Base-by-base conservation (phyloP, 164 flowering plant genomes). In the Vitis riparia region DNA sequence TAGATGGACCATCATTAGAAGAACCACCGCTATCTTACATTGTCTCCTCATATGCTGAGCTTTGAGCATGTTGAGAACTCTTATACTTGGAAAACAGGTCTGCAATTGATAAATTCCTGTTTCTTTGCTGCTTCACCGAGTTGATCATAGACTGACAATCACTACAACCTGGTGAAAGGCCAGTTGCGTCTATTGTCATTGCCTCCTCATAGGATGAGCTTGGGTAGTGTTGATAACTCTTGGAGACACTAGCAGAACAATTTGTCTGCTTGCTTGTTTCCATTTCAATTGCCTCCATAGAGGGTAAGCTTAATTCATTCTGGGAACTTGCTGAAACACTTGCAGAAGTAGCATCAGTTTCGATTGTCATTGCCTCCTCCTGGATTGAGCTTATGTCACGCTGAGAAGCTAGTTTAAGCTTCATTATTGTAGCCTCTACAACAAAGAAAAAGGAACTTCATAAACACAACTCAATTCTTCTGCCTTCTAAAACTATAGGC, bases 401-500 rank as follows among this genome's bases (percentile, higher is more conserved):
- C 29, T 69, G 84, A 53, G 92, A 83, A 52, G 92, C 94, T 59
- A 75, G 67, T 78, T 81, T 84, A 51, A 91, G 91, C 82, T 88
- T 91, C 81, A 84, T 61, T 19, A 91, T 81, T 9, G 97, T 91
- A 5, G 83, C 77, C 76, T 91, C 97, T 91, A 82, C 82, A 82
- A n/a, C 19, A 72, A 68, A 55, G 11, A 55, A 63, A 15, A 12
- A 63, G 19, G 1, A 37, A 19, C 30, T 17, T 32, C 44, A 32
- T 6, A 32, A 32, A 32, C 44, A 32, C 4, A 0, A 32, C 7
- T 32, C 6, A 2, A 32, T 32, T 32, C 8, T 32, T 32, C 44
- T 4, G 5, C 44, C 7, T 32, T 32, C 44, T 6, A 4, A 32
- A 32, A 32, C 44, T 4, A 32, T 32, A 32, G 44, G 44, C 5